These are phyloP conservation scores for Solanum chiquidenum DNA, from an alignment of 257 asterid species.

Conservation along the genomic window DNA sequence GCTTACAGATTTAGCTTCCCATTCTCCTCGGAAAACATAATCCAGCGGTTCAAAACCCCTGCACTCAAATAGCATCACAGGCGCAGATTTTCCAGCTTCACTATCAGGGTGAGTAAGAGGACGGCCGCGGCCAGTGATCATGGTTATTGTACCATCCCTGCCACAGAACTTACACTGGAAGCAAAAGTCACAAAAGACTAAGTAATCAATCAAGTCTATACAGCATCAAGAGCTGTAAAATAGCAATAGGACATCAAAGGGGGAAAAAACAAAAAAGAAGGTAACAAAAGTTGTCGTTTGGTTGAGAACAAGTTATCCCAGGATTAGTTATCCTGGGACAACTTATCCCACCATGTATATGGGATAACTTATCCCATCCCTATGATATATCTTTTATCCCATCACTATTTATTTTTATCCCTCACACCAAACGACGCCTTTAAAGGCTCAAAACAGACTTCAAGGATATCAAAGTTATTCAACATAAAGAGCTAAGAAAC, in stretches of 20 bases:
- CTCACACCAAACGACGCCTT: too few species aligned
- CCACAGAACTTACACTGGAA: slow-evolving; percentile 84
- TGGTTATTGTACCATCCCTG: slow-evolving; percentile 71
- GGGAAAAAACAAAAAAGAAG: not conserved
- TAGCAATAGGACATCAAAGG: not conserved
- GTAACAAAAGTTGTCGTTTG: too few species aligned
- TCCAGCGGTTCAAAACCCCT: slow-evolving; percentile 75
- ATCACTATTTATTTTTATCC: too few species aligned
- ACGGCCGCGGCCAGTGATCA: slow-evolving; percentile 67
- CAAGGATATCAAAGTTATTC: not conserved
- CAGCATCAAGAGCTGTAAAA: not conserved
- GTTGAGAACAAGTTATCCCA: too few species aligned
- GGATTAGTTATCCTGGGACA: too few species aligned
- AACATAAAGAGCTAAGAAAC: not conserved
- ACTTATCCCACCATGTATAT: too few species aligned
- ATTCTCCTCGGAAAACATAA: slow-evolving; percentile 57
- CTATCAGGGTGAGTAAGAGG: slow-evolving; percentile 59
- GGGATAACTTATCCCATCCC: too few species aligned
- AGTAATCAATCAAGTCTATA: not conserved
- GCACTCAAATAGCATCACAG: slow-evolving; percentile 59
- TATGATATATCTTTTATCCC: too few species aligned
- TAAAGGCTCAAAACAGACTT: not conserved
- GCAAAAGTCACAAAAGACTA: not conserved
- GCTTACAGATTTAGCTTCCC: slow-evolving; percentile 91
- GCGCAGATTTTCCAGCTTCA: slow-evolving; percentile 41